Evolutionary conservation across 192 early-diverging fungal genomes (phyloP).

Genomic region (Coemansia asiatica): DNA sequence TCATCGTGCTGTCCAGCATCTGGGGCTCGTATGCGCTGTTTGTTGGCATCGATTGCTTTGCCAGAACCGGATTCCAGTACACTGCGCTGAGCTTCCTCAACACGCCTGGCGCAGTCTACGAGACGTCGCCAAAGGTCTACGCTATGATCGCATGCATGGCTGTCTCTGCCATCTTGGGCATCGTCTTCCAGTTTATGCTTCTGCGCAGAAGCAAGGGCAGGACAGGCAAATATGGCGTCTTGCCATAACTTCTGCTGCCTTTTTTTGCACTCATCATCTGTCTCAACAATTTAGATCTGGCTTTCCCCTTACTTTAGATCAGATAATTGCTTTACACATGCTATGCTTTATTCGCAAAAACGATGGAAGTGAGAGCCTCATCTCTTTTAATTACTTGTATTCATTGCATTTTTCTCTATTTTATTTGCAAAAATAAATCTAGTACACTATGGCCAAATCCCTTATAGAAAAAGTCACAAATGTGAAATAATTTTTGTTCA

Average conservation of each 20-base stretch:
- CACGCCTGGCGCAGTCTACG: slow-evolving; percentile 51
- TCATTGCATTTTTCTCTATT: too few species aligned
- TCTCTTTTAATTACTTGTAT: too few species aligned
- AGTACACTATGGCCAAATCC: too few species aligned
- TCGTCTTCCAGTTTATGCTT: slow-evolving; percentile 64
- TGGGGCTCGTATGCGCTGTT: slow-evolving; percentile 79
- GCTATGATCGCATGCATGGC: slow-evolving; percentile 72
- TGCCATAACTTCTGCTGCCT: slow-evolving; percentile 6
- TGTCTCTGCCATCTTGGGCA: slow-evolving; percentile 63
- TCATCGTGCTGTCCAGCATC: slow-evolving; percentile 72
- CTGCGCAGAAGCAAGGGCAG: slow-evolving; percentile 39
- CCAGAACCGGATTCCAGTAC: slow-evolving; percentile 69
- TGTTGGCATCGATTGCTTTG: slow-evolving; percentile 80
- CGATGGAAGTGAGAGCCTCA: too few species aligned
- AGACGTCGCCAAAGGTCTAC: slow-evolving; percentile 61
- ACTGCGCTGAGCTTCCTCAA: slow-evolving; percentile 61
- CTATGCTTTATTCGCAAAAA: too few species aligned
- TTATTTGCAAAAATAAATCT: background rate
- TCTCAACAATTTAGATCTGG: too few species aligned
- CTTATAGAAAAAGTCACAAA: too few species aligned
- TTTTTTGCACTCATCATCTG: too few species aligned
- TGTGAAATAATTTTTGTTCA: too few species aligned
- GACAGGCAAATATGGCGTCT: background rate
- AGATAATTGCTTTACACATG: too few species aligned
- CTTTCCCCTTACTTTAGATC: too few species aligned